Conservation (phyloP, 2,329 filamentous ascomycete genomes). For the Sclerotinia glacialis region DNA sequence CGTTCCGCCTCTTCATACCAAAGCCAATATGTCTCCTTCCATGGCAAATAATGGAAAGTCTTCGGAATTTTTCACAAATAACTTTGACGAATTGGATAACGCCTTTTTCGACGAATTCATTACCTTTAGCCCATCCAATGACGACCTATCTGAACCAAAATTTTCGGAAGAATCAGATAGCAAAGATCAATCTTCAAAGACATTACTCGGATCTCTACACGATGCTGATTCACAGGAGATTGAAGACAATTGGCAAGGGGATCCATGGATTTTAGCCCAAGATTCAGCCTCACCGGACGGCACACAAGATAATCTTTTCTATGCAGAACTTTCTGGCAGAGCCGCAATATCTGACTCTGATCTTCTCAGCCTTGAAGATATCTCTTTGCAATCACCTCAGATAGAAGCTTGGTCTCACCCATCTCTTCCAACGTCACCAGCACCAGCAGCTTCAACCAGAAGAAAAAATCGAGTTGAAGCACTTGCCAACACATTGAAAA, state of each 20-base stretch:
- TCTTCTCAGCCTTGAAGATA: conserved; percentile 37
- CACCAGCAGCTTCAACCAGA: conserved; percentile 23
- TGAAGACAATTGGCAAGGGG: conserved; percentile 25
- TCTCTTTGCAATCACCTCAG: conserved; percentile 34
- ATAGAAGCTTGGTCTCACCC: conserved; percentile 24
- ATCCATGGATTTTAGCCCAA: conserved; percentile 26
- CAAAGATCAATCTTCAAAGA: conserved; percentile 30
- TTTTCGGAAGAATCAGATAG: conserved; percentile 49
- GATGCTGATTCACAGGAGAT: conserved; percentile 24
- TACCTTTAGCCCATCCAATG: conserved; percentile 53
- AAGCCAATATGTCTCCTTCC: conserved; percentile 33
- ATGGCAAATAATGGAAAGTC: conserved; percentile 45
- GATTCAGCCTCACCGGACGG: conserved; percentile 26
- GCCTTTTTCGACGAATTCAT: conserved; percentile 64
- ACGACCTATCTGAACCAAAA: conserved; percentile 48
- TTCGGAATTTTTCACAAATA: conserved; percentile 48
- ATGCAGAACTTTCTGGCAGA: conserved; percentile 34
- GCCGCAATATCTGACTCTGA: conserved; percentile 38
- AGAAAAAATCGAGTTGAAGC: conserved; percentile 38
- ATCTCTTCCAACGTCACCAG: conserved; percentile 34
- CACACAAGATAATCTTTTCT: conserved; percentile 29
- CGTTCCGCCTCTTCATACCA: conserved; percentile 19
- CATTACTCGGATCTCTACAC: conserved; percentile 27
- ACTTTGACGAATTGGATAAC: conserved; percentile 53
- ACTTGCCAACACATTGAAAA: conserved; percentile 48